Evolutionary conservation across 1,284 basidiomycete genomes (phyloP), one percentile per base, ranked within the genome.

Genomic region (Apiotrichum mycotoxinovorans): DNA sequence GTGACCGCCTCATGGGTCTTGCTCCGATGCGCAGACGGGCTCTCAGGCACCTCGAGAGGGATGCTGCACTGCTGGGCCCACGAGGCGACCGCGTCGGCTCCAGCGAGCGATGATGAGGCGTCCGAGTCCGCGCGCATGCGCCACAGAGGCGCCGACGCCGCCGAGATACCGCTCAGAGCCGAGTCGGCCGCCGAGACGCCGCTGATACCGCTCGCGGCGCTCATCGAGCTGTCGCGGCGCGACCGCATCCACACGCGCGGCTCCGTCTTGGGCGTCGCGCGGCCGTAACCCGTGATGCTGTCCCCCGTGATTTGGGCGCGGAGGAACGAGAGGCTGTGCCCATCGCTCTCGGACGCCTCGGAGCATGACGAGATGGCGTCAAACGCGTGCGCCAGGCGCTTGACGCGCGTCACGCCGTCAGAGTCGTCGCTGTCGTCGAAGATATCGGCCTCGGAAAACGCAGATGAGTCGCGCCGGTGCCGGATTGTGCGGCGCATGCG

Each of bases 291-390:
- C 23, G 54, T 54, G n/a, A 61, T 53, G 34, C 66, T 72, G 27
- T 71, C 71, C 11, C 70, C 71, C 4, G 71, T 72, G 50, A 61
- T 62, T 48, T 75, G 73, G 3, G 62, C 47, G 17, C 61, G 54
- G 26, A 62, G 60, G n/a, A 52, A 43, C 3, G 57, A 51, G 4
- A 61, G 52, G 0, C 42, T 34, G 5, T 27, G 52, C 18, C 66
- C 64, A 17, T 56, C 63, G 30, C 5, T n/a, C 17, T 47, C 45
- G 56, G 63, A 64, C 2, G 66, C 50, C 45, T 69, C 70, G 2
- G 64, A 67, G 0, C 66, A 66, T 4, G 64, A 67, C 30, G 63
- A 61, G 37, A 64, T 60, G n/a, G 57, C 60, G 52, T 75, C 73
- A 38, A 69, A 67, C 0, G 65, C 67, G 37, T 68, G 64, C 4